Base-by-base conservation (phyloP, 441 rosid genomes). In the Erodium chrysanthum region DNA sequence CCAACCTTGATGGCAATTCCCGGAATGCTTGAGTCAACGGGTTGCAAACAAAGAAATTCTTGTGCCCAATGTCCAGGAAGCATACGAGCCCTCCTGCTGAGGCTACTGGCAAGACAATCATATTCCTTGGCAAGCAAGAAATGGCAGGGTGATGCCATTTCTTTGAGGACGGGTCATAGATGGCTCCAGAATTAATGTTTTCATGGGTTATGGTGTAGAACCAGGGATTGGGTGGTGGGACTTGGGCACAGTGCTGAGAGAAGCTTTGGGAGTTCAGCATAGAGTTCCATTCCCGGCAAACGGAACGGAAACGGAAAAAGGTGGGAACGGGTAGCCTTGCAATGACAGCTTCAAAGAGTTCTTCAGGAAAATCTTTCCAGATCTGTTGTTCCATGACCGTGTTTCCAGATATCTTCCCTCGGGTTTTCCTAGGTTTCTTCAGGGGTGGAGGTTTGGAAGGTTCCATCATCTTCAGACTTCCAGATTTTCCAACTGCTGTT, bases 21-120 rank as follows among this genome's bases (percentile, higher is more conserved):
- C 77, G 85, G 73, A 81, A 83, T 67, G 96, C 89, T 66, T 74
- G 84, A 64, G 88, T 91, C 65, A 94, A 82, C 46, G 98, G 98
- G 79, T 94, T 94, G 84, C 91, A 84, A 64, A 94, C 84, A 52
- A 82, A 91, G 81, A 94, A 94, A 75, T 86, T 88, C 22, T 86
- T 76, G 23, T 89, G 96, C 65, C 96, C 93, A 48, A 88, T 86
- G 76, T 93, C 98, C 61, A 94, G 87, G 84, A 94, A 89, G 84
- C 97, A 94, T 50, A 94, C 92, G 12, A 94, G 84, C 52, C 98
- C 98, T 22, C 98, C 98, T 0, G 95, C 93, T 14, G 97, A 89
- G 71, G 97, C 93, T 76, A 91, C 91, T n/a, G 96, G 98, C 71
- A 88, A 70, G 75, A 85, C 81, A 12, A 88, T 83, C 72, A 76